Evolutionary conservation across 2,329 filamentous ascomycete species (phyloP).

Genomic region (Hypoxylon sp.): DNA sequence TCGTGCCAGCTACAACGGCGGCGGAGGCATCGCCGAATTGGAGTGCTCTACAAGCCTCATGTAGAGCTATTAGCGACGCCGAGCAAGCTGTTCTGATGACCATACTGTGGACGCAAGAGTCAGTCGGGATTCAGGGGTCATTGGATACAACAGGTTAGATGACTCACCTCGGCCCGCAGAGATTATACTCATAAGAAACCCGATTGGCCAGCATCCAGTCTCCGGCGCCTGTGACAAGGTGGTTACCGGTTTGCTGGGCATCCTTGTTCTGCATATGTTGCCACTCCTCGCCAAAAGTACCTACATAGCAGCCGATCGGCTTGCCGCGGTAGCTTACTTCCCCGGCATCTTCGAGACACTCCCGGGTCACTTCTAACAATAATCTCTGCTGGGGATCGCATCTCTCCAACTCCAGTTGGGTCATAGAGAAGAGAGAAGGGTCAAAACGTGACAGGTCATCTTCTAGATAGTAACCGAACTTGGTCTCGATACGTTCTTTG

Average conservation of each 20-base stretch:
- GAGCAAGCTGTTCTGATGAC: conserved; percentile 54
- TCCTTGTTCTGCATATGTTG: conserved; percentile 45
- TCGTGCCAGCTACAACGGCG: conserved; percentile 53
- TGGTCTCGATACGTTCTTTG: conserved; percentile 38
- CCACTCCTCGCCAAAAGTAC: conserved; percentile 55
- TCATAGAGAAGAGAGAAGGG: conserved; percentile 46
- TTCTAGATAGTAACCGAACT: conserved; percentile 45
- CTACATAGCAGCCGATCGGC: conserved; percentile 54
- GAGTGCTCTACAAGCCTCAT: conserved; percentile 51
- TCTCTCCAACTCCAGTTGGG: conserved; percentile 44
- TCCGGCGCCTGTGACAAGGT: conserved; percentile 48
- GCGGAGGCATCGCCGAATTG: conserved; percentile 47
- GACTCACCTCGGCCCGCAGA: conserved; percentile 47
- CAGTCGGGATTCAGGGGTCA: conserved; percentile 14
- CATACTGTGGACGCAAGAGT: conserved; percentile 31
- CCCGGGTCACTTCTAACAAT: conserved; percentile 50
- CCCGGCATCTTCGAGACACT: conserved; percentile 53
- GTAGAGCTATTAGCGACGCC: conserved; percentile 49
- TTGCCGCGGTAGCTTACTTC: conserved; percentile 52
- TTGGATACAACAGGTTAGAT: conserved; percentile 3
- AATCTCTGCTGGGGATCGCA: conserved; percentile 53
- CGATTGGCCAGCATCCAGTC: conserved; percentile 53
- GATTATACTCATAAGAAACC: conserved; percentile 49
- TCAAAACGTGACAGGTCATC: conserved; percentile 45
- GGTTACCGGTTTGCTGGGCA: conserved; percentile 43